These are phyloP conservation scores for Pontederia crassipes DNA, from an alignment of 176 grass and related monocot species.

Conservation along the genomic window DNA sequence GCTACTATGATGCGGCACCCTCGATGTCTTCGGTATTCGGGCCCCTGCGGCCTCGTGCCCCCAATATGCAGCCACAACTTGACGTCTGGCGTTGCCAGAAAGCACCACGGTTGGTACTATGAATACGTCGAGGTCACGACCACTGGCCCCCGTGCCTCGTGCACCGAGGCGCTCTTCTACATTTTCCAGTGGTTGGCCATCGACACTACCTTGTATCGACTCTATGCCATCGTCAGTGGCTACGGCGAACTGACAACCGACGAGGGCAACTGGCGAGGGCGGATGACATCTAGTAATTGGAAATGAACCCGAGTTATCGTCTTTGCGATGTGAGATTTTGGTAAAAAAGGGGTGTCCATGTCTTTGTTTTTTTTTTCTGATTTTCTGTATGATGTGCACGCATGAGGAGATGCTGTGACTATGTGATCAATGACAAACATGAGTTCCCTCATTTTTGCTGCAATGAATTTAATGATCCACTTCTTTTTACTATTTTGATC, in stretches of 20 bases:
- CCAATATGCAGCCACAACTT: slow-evolving; percentile 34
- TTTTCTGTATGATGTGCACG: no score
- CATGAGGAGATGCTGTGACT: no score
- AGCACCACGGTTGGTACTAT: slow-evolving; percentile 40
- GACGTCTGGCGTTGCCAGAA: slow-evolving; percentile 26
- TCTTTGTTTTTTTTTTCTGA: no score
- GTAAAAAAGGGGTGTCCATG: no score
- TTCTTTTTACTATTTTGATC: no score
- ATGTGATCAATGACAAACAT: no score
- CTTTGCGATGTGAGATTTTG: no score
- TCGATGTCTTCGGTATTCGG: slow-evolving; percentile 28
- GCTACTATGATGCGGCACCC: slow-evolving; percentile 29
- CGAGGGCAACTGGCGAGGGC: background rate
- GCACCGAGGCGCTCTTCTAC: slow-evolving; percentile 21
- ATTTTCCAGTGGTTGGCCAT: slow-evolving; percentile 34
- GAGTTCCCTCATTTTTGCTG: no score
- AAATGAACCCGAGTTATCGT: background rate
- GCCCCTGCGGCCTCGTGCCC: slow-evolving; percentile 13
- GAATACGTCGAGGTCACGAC: slow-evolving; percentile 21
- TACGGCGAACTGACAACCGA: background rate
- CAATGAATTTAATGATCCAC: no score
- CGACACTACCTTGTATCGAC: slow-evolving; percentile 29
- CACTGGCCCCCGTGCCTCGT: slow-evolving; percentile 16
- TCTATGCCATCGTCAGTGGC: slow-evolving; percentile 20
- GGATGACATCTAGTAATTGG: background rate